Base-by-base conservation (phyloP, 1,284 basidiomycete species). In the Polyporus tsugae region DNA sequence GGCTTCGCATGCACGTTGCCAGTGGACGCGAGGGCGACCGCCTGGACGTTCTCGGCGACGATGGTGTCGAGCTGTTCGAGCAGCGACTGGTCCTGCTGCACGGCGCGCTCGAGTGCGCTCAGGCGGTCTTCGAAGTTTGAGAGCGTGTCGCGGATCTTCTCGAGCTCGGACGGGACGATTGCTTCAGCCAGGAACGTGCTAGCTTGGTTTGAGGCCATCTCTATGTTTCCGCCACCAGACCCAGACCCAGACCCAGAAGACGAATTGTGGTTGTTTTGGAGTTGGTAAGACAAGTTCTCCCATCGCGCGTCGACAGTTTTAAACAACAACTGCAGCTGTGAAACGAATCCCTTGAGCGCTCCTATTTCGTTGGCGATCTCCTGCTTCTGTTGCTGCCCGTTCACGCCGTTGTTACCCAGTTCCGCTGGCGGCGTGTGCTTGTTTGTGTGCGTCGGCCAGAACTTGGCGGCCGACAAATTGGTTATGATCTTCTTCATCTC, bases 131-230 rank as follows among this genome's bases (percentile, higher is more conserved):
- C 73, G 63, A 75, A 64, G 6, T 68, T 60, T 1, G 62, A 39
- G 33, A 75, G 46, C 2, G 63, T 46, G 36, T 70, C 64, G 7
- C 67, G 65, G 38, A 73, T 69, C 29, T 70, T 71, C 41, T 70
- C 69, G 6, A 73, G 67, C 62, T 73, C 72, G 22, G 69, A 33
- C 11, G 70, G 72, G 17, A 71, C 60, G 42, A 73, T 68, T 33
- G 68, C 68, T 52, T 71, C 69, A 17, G 72, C 70, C 38, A 72
- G 64, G 62, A 69, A 69, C 6, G 65, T 58, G 52, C 64, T 73
- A n/a, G 69, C 58, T 44, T 69, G 69, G 19, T 57, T 66, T 46
- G 42, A 49, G 22, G 61, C 22, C 58, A 41, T 60, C 38, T 60
- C 58, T 22, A 6, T 22, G 58, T 60, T 39, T 39, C 38, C 53